Base-by-base conservation (phyloP, 2,329 filamentous ascomycete species). In the Tolypocladium capitatum region DNA sequence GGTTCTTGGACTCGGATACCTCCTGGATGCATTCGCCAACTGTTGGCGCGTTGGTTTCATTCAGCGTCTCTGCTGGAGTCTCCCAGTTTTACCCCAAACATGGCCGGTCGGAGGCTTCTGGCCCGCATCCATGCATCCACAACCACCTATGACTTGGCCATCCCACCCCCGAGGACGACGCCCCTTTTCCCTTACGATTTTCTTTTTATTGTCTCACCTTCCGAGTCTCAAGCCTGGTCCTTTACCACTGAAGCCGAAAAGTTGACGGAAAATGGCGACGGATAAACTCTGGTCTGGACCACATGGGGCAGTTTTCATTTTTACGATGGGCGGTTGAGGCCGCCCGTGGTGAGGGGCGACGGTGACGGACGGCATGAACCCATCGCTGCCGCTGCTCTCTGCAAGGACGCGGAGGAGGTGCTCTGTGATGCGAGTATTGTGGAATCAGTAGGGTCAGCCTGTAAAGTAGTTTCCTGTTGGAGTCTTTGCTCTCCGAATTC, bases 101-200 rank as follows among this genome's bases (percentile, higher is more conserved):
- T 30, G 4, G 16, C 36, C 20, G 16, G 24, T 13, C 38, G 16
- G 16, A 42, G 8, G 38, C 28, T 4, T 5, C 38, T 13, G 38
- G 24, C 10, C 16, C 18, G n/a, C 16, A 42, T 18, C 16, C 30
- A 16, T 24, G 16, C 24, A 30, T 9, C 24, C 35, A 8, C 35
- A n/a, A 41, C 44, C 27, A 41, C 44, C 27, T n/a, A 46, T 35
- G 43, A 46, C 30, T 16, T 16, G 10, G 11, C 30, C 20, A 33
- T 14, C n/a, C 32, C 27, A 5, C 43, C 31, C 20, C 28, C 4
- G 38, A 42, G 24, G n/a, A 33, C 10, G 43, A 46, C 44, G 44
- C 51, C 51, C 43, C 46, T 30, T 53, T 54, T 46, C 49, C 47
- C 55, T 59, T 55, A 28, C 41, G 53, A 50, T 48, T 53, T 57